Percentiles rank a stretch among this genome's conserved stretches.
phyloP scores from a whole-genome alignment of 768 basidiomycete genomes.

The Amanita muscaria region DNA sequence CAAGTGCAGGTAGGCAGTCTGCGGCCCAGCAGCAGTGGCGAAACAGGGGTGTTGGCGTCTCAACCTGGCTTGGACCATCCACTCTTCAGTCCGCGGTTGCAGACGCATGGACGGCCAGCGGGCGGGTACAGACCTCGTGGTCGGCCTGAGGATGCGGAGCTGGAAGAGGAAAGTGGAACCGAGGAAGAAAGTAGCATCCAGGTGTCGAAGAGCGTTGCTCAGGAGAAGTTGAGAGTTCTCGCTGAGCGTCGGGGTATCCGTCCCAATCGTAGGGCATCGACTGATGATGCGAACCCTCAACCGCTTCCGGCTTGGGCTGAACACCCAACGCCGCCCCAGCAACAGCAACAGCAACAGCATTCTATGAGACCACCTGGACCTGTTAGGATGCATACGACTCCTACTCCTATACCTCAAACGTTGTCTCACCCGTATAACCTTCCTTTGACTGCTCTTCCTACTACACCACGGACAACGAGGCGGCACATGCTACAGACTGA shows the following conservation, averaged over 20 bases:
- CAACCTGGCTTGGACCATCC: not conserved
- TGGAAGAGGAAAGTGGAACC: conserved; percentile 58
- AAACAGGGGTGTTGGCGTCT: not conserved
- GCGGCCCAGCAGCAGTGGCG: conserved; percentile 1
- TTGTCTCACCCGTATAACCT: conserved; percentile 65
- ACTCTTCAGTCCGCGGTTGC: not conserved
- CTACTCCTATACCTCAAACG: conserved; percentile 42
- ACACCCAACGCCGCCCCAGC: not conserved
- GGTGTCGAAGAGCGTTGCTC: conserved; percentile 60
- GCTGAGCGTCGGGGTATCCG: conserved; percentile 37
- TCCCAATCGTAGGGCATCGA: conserved; percentile 13
- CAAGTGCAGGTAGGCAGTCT: conserved; percentile 18
- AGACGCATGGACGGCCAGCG: conserved; percentile 6
- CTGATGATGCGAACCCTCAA: conserved; percentile 3
- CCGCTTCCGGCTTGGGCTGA: conserved; percentile 2
- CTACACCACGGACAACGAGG: conserved; percentile 80
- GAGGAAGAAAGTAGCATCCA: conserved; percentile 40
- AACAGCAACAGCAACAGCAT: conserved; percentile 8
- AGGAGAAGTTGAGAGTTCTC: conserved; percentile 54
- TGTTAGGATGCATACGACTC: conserved; percentile 11
- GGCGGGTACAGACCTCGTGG: conserved; percentile 56
- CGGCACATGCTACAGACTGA: conserved; percentile 79
- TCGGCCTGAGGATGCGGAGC: conserved; percentile 52
- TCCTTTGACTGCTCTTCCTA: conserved; percentile 53
- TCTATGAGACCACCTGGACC: conserved; percentile 11